Evolutionary conservation across 345 rosid genomes (phyloP).

Genomic region (Laguncularia racemosa): DNA sequence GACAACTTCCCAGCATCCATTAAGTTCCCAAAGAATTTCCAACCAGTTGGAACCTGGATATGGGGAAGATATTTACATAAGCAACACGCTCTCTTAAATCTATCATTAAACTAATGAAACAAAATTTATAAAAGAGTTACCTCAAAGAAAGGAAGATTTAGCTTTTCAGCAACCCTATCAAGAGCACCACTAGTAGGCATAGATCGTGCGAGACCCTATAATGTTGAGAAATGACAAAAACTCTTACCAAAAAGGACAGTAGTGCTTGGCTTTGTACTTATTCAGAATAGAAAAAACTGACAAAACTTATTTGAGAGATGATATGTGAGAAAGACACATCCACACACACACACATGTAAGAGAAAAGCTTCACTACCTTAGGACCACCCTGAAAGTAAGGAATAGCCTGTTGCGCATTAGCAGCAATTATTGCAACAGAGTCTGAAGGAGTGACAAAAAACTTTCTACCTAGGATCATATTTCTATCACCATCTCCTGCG

Average conservation of each 20-base stretch:
- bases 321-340: neutral
- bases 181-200: constrained; percentile 99
- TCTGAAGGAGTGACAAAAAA: constrained; percentile 95
- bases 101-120: constrained; percentile 4
- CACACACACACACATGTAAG: neutral
- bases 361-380: constrained; percentile 41
- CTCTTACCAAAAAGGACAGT: no score
- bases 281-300: no score
- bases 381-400: constrained; percentile 74
- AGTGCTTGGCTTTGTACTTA: constrained; percentile 2
- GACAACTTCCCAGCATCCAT: constrained; percentile 97
- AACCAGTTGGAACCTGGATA: constrained; percentile 86
- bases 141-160: constrained; percentile 84
- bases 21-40: constrained; percentile 97
- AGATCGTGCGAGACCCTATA: constrained; percentile 89
- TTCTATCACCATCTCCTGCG: constrained; percentile 95
- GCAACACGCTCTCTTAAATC: neutral
- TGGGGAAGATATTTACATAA: constrained; percentile 9
- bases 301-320: no score
- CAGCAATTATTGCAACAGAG: constrained; percentile 91
- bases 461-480: constrained; percentile 80
- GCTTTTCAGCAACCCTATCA: constrained; percentile 82
- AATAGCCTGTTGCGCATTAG: constrained; percentile 77
- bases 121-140: constrained; percentile 22
- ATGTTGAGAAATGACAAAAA: neutral